Evolutionary conservation across 2,329 filamentous ascomycete genomes (phyloP).

Genomic region (Talaromyces sp.): DNA sequence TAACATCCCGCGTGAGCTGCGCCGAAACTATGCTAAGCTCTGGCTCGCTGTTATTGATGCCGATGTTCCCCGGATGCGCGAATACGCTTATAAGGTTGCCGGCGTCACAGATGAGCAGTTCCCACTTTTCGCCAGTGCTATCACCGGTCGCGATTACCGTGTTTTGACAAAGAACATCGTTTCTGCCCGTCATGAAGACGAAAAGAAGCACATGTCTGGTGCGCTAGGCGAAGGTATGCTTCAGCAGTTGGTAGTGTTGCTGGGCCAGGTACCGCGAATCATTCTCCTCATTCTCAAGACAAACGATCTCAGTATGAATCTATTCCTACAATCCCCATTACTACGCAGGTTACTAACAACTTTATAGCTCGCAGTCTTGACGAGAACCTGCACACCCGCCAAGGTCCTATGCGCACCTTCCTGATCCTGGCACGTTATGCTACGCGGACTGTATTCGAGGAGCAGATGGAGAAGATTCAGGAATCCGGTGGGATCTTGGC

Average conservation of each 20-base stretch:
- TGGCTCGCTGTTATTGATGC: conserved; percentile 95
- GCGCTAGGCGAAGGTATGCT: conserved; percentile 87
- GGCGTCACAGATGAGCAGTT: conserved; percentile 89
- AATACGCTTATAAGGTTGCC: conserved; percentile 85
- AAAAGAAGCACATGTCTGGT: conserved; percentile 83
- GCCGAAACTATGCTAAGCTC: conserved; percentile 90
- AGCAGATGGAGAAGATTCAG: conserved; percentile 56
- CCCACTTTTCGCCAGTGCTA: conserved; percentile 91
- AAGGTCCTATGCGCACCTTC: conserved; percentile 64
- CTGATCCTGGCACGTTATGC: conserved; percentile 67
- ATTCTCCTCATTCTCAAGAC: conserved; percentile 96
- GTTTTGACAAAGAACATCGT: conserved; percentile 65
- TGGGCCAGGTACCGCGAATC: conserved; percentile 86
- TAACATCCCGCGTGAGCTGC: conserved; percentile 77
- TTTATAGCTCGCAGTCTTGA: conserved; percentile 75
- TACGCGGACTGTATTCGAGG: conserved; percentile 63
- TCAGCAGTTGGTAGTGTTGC: conserved; percentile 81
- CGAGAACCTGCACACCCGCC: conserved; percentile 67
- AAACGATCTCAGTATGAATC: conserved; percentile 76
- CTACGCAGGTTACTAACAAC: conserved; percentile 8
- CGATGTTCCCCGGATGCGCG: conserved; percentile 82
- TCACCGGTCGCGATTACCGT: conserved; percentile 88
- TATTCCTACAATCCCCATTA: background rate
- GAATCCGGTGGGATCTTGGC: conserved; percentile 54
- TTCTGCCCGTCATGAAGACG: conserved; percentile 66